These are phyloP conservation scores for Dactylellina leptospora DNA, from an alignment of 2,329 filamentous ascomycete species.

Conservation along the genomic window DNA sequence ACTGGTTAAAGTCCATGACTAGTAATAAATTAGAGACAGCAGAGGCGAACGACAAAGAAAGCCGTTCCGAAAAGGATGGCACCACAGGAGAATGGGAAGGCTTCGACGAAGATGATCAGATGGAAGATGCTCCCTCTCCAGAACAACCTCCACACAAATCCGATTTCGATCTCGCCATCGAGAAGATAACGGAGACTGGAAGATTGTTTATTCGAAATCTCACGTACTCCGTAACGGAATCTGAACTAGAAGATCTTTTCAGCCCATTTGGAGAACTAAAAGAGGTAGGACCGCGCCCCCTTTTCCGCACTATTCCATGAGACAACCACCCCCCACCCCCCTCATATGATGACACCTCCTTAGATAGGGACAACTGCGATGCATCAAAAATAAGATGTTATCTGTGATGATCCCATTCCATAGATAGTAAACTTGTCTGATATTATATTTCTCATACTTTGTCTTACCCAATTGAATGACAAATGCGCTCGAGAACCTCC, in stretches of 20 bases:
- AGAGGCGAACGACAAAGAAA: constrained; percentile 7
- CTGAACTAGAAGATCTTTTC: constrained; percentile 78
- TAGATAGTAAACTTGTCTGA: constrained; percentile 93
- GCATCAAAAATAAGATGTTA: constrained; percentile 72
- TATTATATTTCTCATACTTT: constrained; percentile 55
- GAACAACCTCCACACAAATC: constrained; percentile 60
- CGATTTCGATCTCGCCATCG: constrained; percentile 62
- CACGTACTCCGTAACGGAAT: constrained; percentile 78
- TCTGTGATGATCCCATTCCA: constrained; percentile 71
- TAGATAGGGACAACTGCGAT: constrained; percentile 95
- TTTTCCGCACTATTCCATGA: constrained; percentile 20
- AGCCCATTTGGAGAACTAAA: constrained; percentile 76
- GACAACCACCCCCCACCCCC: constrained; percentile 54
- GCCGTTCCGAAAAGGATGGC: constrained; percentile 38
- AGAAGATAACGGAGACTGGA: constrained; percentile 74
- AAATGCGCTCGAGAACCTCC: too few relatives aligned
- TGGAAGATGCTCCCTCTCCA: constrained; percentile 55
- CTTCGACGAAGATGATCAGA: constrained; percentile 55
- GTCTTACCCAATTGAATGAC: neutral
- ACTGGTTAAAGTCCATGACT: constrained; percentile 91
- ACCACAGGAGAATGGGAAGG: constrained; percentile 38
- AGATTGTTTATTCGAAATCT: constrained; percentile 90
- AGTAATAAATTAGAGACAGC: constrained; percentile 81
- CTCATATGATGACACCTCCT: constrained; percentile 85
- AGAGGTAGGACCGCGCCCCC: constrained; percentile 74